Base-by-base conservation (phyloP, 805 yeast genomes). In the Lipomyces spencermartinsiae region DNA sequence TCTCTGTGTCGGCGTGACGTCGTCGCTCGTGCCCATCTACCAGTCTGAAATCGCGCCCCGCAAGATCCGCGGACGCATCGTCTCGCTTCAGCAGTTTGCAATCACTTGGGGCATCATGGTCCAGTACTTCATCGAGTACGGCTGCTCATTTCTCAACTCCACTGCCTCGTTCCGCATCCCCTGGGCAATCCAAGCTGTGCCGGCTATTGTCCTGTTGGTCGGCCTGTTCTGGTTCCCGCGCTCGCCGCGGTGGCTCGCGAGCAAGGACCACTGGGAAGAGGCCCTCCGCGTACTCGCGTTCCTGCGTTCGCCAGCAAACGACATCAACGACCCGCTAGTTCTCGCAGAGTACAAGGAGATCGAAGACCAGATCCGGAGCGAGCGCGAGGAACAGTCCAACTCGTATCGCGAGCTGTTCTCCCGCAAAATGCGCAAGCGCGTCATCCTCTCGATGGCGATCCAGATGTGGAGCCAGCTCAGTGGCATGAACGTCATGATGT, bases 131-230 rank as follows among this genome's bases (percentile, higher is more conserved):
- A 76, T 80, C 59, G 79, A 80, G 53, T 80, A 78, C 63, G 82
- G 81, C 31, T 66, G 81, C 78, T 65, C 86, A 82, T 76, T 81
- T 81, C 5, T 79, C 75, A 64, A 77, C 83, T 34, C 73, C 76
- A 19, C 80, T 80, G n/a, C 82, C 54, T 83, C 90, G 58, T 90
- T 89, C 84, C 83, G 93, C 74, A 76, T 85, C 29, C 90, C 87
- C 66, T 82, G 93, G 90, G 80, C 86, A 73, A 55, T 90, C 79
- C 82, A 85, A 80, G 77, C 83, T 75, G 66, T 88, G 75, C 82
- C 92, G 76, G 81, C 83, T 72, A 34, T 83, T 73, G 49, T 88
- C 71, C 68, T 85, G 76, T 73, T 81, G 71, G 29, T 84, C 71
- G 82, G 85, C 75, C 69, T 86, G 71, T 66, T 77, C 34, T 69